These are phyloP conservation scores for Vitis vinifera DNA, from an alignment of 164 flowering plant genomes.

Conservation along the genomic window ASM3070453v1 NC_081809.1:5940501-5941000, in stretches of 20 bases:
- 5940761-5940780: not conserved
- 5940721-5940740: constrained; percentile 13
- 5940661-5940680: not conserved
- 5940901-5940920: not conserved
- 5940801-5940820: constrained; percentile 13
- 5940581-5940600: not conserved
- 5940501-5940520: too few relatives aligned
- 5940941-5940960: constrained; percentile 87
- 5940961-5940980: constrained; percentile 39
- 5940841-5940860: constrained; percentile 14
- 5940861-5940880: constrained; percentile 3
- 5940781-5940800: constrained; percentile 11
- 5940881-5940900: constrained; percentile 11
- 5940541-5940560: not conserved
- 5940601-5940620: constrained; percentile 12
- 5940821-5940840: not conserved
- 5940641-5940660: not conserved
- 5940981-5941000: constrained; percentile 72
- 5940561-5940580: not conserved
- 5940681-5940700: not conserved
- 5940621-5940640: not conserved
- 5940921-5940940: constrained; percentile 43
- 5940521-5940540: too few relatives aligned
- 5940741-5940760: constrained; percentile 28
- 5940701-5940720: constrained; percentile 1